phyloP scores from a whole-genome alignment of 2,329 filamentous ascomycete genomes.

The Trichoderma brevicompactum region DNA sequence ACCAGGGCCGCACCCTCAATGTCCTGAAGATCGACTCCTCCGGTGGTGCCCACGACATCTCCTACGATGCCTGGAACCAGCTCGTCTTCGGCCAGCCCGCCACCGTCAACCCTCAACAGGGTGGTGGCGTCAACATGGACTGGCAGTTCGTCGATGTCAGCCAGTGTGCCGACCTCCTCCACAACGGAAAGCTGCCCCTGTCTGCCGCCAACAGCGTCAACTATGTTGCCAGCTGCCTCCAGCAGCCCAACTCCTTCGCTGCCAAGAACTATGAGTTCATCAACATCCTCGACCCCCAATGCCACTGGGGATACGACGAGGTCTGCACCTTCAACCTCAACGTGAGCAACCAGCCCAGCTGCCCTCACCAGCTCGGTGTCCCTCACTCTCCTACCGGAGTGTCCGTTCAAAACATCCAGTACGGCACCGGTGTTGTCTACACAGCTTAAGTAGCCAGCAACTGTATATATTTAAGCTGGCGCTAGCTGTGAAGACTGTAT shows the following conservation, averaged over 20 bases:
- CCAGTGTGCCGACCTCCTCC: constrained; percentile 56
- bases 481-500: not conserved
- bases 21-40: constrained; percentile 64
- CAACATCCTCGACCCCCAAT: constrained; percentile 58
- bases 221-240: constrained; percentile 54
- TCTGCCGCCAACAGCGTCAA: constrained; percentile 62
- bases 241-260: constrained; percentile 53
- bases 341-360: constrained; percentile 56
- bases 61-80: constrained; percentile 66
- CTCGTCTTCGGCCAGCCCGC: constrained; percentile 57
- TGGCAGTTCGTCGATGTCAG: constrained; percentile 54
- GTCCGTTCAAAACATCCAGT: constrained; percentile 57
- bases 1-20: constrained; percentile 55
- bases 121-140: constrained; percentile 57
- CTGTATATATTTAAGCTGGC: not conserved
- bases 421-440: constrained; percentile 51
- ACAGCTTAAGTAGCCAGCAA: constrained; percentile 10
- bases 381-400: constrained; percentile 34
- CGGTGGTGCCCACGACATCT: constrained; percentile 61
- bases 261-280: constrained; percentile 56
- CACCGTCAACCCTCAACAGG: constrained; percentile 48
- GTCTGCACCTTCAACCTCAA: constrained; percentile 53
- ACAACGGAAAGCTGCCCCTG: constrained; percentile 57
- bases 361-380: constrained; percentile 51
- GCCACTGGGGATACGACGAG: constrained; percentile 57